Evolutionary conservation across 2,329 filamentous ascomycete species (phyloP), one percentile per base, ranked within the genome.

Genomic region (Ophiostoma ips): DNA sequence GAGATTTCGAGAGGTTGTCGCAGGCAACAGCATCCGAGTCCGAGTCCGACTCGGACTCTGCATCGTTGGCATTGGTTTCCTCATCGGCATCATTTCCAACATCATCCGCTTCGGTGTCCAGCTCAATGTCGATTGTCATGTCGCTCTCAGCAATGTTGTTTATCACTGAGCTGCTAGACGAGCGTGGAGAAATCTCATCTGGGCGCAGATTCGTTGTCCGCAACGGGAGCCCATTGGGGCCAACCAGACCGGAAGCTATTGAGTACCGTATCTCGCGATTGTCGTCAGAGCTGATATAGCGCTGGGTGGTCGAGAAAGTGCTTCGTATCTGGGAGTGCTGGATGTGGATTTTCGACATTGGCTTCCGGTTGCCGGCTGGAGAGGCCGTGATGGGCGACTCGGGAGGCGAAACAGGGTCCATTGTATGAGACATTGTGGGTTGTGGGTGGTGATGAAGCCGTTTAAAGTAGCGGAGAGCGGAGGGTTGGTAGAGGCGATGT

Each of bases 341-440:
- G 30, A 37, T 34, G 49, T 48, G 50, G 19, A 46, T 12, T n/a
- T 37, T 15, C 12, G 47, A 16, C 45, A 57, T 58, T 53, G 54
- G 57, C 53, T 60, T 60, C 46, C 59, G 61, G 41, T 58, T 55
- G 51, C 60, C 57, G 48, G 57, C 57, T 47, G 63, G 64, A 10
- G 61, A 60, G 43, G 63, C 53, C 33, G 63, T 62, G 50, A 62
- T 65, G 18, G 68, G 68, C 7, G 67, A 69, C 53, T 67, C 62
- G 36, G 68, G 68, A 52, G 68, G 68, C 30, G 68, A 70, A 24
- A 66, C 64, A 35, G 67, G 68, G 44, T 61, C 63, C 55, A 63
- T 51, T 30, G 52, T 50, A 38, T 50, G 52, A 48, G 55, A 55
- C 47, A 53, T 53, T 40, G 15, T 18, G 36, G 46, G 15, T 45